phyloP scores from a whole-genome alignment of 2,329 filamentous ascomycete species.

The Purpureocillium lavendulum region DNA sequence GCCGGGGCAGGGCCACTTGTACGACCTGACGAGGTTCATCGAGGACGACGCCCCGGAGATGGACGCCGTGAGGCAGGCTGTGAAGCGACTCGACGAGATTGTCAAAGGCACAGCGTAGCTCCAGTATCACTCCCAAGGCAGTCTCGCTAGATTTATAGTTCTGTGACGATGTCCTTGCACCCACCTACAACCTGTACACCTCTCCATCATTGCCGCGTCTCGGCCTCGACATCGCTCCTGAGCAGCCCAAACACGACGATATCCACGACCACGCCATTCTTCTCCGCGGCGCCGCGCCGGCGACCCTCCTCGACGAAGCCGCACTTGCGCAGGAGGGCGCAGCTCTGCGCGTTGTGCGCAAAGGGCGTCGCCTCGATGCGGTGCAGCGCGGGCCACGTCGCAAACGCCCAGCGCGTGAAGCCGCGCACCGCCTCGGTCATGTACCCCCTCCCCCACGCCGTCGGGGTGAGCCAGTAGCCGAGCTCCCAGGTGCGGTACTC shows the following conservation, averaged over 20 bases:
- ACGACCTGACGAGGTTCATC: slow-evolving; percentile 18
- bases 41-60: slow-evolving; percentile 20
- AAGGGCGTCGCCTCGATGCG: slow-evolving; percentile 16
- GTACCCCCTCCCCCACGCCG: slow-evolving; percentile 37
- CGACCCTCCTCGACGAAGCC: slow-evolving; percentile 29
- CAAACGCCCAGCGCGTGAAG: slow-evolving; percentile 36
- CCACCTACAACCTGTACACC: too few species aligned
- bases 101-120: slow-evolving; percentile 4
- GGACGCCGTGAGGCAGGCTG: slow-evolving; percentile 15
- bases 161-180: too few species aligned
- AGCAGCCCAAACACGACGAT: slow-evolving; percentile 28
- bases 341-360: slow-evolving; percentile 31
- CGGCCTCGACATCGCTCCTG: slow-evolving; percentile 19
- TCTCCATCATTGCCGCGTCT: too few species aligned
- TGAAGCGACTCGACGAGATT: slow-evolving; percentile 15
- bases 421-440: slow-evolving; percentile 28
- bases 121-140: too few species aligned
- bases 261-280: slow-evolving; percentile 31
- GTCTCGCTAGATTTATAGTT: too few species aligned
- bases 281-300: slow-evolving; percentile 30
- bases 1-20: slow-evolving; percentile 18
- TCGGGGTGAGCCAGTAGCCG: slow-evolving; percentile 38
- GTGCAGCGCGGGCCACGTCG: slow-evolving; percentile 27
- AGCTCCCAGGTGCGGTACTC: slow-evolving; percentile 36
- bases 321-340: slow-evolving; percentile 28